These are phyloP conservation scores for Thraustochytrium striatum DNA, from an alignment of 352 stramenopile species.

Conservation along the genomic window DNA sequence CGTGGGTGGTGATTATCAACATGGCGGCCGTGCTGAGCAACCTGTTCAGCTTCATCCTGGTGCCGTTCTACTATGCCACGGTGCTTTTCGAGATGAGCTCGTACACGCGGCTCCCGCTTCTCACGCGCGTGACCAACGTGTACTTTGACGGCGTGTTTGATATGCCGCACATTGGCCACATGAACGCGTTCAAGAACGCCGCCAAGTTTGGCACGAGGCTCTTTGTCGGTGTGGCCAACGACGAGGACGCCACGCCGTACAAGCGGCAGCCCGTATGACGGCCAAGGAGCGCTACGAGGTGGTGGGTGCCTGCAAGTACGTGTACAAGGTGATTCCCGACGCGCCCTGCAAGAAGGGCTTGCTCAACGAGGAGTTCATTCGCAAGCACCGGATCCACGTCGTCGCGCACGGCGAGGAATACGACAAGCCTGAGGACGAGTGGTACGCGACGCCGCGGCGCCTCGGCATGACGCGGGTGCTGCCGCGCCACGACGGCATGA, in stretches of 20 bases:
- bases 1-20: slow-evolving; percentile 68
- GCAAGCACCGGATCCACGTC: slow-evolving; percentile 69
- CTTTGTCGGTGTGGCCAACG: slow-evolving; percentile 66
- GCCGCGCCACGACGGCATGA: slow-evolving; percentile 62
- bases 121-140: slow-evolving; percentile 66
- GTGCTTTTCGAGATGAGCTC: slow-evolving; percentile 66
- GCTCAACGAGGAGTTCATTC: slow-evolving; percentile 65
- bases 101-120: slow-evolving; percentile 66
- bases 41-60: slow-evolving; percentile 62
- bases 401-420: slow-evolving; percentile 68
- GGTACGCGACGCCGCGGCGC: slow-evolving; percentile 63
- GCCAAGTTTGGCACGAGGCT: slow-evolving; percentile 64
- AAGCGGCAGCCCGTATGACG: slow-evolving; percentile 69
- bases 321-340: slow-evolving; percentile 69
- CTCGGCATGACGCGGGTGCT: slow-evolving; percentile 66
- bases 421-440: slow-evolving; percentile 67
- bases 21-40: slow-evolving; percentile 61
- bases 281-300: slow-evolving; percentile 64
- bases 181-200: slow-evolving; percentile 66
- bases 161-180: slow-evolving; percentile 67
- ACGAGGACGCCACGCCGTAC: slow-evolving; percentile 65
- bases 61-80: slow-evolving; percentile 66
- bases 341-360: slow-evolving; percentile 62
- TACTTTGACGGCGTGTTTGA: slow-evolving; percentile 67
- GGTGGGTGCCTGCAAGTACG: slow-evolving; percentile 67